phyloP scores from a whole-genome alignment of 768 basidiomycete genomes.

The Kwoniella sp. region DNA sequence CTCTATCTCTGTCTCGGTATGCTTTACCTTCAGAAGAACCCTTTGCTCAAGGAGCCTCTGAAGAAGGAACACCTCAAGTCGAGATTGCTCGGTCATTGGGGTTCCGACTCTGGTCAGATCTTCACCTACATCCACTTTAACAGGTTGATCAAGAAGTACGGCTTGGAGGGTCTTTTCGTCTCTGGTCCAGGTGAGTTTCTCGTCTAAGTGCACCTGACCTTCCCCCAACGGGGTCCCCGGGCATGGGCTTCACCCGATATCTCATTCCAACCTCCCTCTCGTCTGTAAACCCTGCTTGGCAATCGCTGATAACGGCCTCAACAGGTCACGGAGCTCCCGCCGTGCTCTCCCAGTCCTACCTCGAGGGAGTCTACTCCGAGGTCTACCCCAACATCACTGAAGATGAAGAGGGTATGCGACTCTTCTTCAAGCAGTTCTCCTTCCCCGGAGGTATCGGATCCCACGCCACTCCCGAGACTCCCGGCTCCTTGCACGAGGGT shows the following conservation, averaged over 20 bases:
- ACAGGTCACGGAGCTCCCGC: slow-evolving; percentile 82
- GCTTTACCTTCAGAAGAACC: slow-evolving; percentile 35
- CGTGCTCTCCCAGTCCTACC: slow-evolving; percentile 78
- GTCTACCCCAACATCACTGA: slow-evolving; percentile 49
- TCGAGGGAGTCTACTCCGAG: slow-evolving; percentile 65
- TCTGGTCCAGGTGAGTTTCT: slow-evolving; percentile 62
- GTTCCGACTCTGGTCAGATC: slow-evolving; percentile 66
- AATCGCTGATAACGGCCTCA: no score
- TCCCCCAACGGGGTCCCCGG: no score
- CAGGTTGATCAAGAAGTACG: slow-evolving; percentile 52
- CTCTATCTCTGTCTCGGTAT: slow-evolving; percentile 66
- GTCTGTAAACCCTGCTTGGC: background rate
- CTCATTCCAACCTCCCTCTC: background rate
- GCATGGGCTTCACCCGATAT: background rate
- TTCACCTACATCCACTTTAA: slow-evolving; percentile 73
- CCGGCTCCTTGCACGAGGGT: slow-evolving; percentile 87
- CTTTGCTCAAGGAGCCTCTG: slow-evolving; percentile 39
- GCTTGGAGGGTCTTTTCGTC: slow-evolving; percentile 70
- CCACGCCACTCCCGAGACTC: slow-evolving; percentile 72
- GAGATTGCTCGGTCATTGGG: slow-evolving; percentile 81
- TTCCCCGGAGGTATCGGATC: slow-evolving; percentile 69
- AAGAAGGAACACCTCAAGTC: slow-evolving; percentile 73
- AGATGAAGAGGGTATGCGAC: slow-evolving; percentile 48
- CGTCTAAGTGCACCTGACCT: background rate
- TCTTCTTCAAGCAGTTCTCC: slow-evolving; percentile 74